These are phyloP conservation scores for Epichloe festucae DNA, from an alignment of 2,329 filamentous ascomycete species.

Conservation along the genomic window DNA sequence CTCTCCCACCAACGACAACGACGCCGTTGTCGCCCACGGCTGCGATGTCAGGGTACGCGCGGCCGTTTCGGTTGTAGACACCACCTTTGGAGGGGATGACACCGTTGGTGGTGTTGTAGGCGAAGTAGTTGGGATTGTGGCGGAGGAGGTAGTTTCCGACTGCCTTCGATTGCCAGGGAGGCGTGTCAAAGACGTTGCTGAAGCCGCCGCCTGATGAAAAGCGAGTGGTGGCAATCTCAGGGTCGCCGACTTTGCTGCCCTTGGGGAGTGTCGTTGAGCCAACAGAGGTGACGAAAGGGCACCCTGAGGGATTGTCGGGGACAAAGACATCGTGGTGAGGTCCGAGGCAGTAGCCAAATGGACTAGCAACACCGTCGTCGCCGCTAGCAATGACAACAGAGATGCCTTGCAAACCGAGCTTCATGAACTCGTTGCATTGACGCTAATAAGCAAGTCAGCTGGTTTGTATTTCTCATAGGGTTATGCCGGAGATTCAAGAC, in stretches of 20 bases:
- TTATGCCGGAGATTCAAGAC: not conserved
- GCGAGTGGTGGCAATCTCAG: slow-evolving; percentile 13
- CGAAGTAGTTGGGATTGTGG: slow-evolving; percentile 7
- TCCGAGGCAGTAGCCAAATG: slow-evolving; percentile 9
- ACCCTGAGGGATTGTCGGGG: slow-evolving; percentile 31
- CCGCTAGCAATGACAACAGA: slow-evolving; percentile 27
- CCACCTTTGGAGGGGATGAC: slow-evolving; percentile 7
- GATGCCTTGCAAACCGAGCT: slow-evolving; percentile 30
- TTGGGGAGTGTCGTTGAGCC: slow-evolving; percentile 30
- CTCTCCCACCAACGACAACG: slow-evolving; percentile 28
- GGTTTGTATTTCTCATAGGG: too few relatives aligned
- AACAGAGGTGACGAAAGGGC: slow-evolving; percentile 37
- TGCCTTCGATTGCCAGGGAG: slow-evolving; percentile 30
- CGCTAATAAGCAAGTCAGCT: slow-evolving; percentile 12
- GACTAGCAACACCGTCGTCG: slow-evolving; percentile 11
- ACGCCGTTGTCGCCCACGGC: slow-evolving; percentile 31
- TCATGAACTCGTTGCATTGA: slow-evolving; percentile 31
- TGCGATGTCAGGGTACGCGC: slow-evolving; percentile 35
- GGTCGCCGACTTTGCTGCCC: slow-evolving; percentile 4
- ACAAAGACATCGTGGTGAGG: slow-evolving; percentile 29
- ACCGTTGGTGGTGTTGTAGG: slow-evolving; percentile 9
- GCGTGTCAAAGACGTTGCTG: slow-evolving; percentile 33
- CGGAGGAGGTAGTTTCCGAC: slow-evolving; percentile 7
- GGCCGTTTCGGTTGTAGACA: slow-evolving; percentile 32
- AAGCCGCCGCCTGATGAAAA: slow-evolving; percentile 37